A percentile compares a stretch with the other conserved stretches of the same genome.
Conservation (phyloP, 139 green algal species). For the Micractinium conductrix region DNA sequence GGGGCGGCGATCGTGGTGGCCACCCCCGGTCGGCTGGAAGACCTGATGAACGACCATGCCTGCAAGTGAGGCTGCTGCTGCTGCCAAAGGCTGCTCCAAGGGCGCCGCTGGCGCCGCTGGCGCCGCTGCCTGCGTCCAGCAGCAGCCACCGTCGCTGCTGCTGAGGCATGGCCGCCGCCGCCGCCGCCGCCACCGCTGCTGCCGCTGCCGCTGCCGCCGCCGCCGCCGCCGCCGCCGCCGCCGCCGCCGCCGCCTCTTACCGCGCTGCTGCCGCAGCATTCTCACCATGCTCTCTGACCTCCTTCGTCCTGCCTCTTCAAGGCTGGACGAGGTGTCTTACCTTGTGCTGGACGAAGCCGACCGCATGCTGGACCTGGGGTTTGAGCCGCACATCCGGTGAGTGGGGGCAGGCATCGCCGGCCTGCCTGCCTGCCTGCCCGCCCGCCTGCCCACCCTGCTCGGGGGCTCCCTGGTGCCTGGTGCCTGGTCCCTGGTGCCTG, state of each 20-base stretch:
- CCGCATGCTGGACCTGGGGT: conserved; percentile 95
- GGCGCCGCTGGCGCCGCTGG: too few relatives aligned
- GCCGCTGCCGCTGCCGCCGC: too few relatives aligned
- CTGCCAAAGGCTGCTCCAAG: too few relatives aligned
- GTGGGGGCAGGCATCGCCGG: too few relatives aligned
- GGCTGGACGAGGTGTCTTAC: conserved; percentile 74
- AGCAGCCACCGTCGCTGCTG: too few relatives aligned
- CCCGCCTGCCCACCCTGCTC: neutral
- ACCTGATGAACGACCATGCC: conserved; percentile 86
- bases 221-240: too few relatives aligned
- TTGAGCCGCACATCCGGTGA: conserved; percentile 86
- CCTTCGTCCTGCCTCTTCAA: neutral
- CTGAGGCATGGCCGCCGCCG: too few relatives aligned
- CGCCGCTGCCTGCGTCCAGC: too few relatives aligned
- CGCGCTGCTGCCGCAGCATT: neutral
- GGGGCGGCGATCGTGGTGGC: conserved; percentile 79
- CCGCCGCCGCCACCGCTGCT: too few relatives aligned
- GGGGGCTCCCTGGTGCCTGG: too few relatives aligned
- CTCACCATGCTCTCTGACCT: neutral
- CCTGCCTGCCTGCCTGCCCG: too few relatives aligned
- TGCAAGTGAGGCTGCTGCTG: conserved; percentile 42
- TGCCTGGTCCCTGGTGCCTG: too few relatives aligned
- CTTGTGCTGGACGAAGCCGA: conserved; percentile 95
- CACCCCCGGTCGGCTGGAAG: conserved; percentile 91
- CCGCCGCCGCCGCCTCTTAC: neutral